phyloP scores from a whole-genome alignment of 1,284 basidiomycete species.

The Leccinum cinnamomeum region DNA sequence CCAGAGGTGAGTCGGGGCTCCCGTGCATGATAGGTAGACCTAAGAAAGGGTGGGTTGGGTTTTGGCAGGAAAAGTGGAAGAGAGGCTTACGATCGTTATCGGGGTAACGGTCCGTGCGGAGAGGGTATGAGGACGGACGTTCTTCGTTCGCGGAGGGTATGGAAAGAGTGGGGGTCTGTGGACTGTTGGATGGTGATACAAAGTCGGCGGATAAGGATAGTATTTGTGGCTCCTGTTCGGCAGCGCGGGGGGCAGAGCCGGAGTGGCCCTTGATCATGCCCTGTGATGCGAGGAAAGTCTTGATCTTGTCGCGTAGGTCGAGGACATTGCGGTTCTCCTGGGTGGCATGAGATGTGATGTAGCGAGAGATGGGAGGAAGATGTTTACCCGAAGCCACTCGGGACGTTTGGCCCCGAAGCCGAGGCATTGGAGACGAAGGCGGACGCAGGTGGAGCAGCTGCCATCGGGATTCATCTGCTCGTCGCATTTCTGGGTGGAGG shows the following conservation, averaged over 20 bases:
- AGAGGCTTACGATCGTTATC: slow-evolving; percentile 35
- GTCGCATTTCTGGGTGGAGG: slow-evolving; percentile 69
- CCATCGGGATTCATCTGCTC: slow-evolving; percentile 63
- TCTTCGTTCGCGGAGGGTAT: slow-evolving; percentile 45
- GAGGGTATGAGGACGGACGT: slow-evolving; percentile 42
- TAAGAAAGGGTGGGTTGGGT: slow-evolving; percentile 8
- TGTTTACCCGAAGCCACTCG: slow-evolving; percentile 75
- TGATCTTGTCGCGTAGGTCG: slow-evolving; percentile 72
- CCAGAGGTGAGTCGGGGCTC: slow-evolving; percentile 38
- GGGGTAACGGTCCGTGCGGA: slow-evolving; percentile 41
- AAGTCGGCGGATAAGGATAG: slow-evolving; percentile 53
- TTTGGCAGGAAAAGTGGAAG: slow-evolving; percentile 2
- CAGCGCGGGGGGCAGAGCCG: slow-evolving; percentile 56
- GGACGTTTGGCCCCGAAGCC: slow-evolving; percentile 82
- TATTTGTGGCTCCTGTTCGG: slow-evolving; percentile 54
- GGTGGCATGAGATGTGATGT: slow-evolving; percentile 13
- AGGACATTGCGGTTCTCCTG: slow-evolving; percentile 70
- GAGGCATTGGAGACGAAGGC: slow-evolving; percentile 80
- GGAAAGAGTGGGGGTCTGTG: slow-evolving; percentile 53
- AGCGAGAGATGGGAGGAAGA: slow-evolving; percentile 5
- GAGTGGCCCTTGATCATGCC: slow-evolving; percentile 86
- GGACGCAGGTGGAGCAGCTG: slow-evolving; percentile 71
- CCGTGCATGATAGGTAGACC: slow-evolving; percentile 39
- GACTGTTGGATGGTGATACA: slow-evolving; percentile 49
- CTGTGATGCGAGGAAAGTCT: slow-evolving; percentile 70